Evolutionary conservation across 2,329 filamentous ascomycete genomes (phyloP).

Genomic region (Talaromyces sp.): DNA sequence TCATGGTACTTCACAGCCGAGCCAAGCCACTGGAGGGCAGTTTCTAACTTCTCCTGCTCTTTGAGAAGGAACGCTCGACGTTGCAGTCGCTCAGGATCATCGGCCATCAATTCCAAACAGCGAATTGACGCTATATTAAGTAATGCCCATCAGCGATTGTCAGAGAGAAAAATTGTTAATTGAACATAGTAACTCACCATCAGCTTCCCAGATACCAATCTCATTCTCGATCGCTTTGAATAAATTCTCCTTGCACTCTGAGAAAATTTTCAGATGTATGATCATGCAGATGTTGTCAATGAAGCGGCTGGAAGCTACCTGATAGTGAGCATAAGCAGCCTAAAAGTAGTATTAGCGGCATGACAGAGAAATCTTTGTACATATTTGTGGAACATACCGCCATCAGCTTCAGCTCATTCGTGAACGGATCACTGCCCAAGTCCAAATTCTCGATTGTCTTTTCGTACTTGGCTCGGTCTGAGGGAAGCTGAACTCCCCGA

Average conservation of each 20-base stretch:
- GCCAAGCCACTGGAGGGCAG: slow-evolving; percentile 33
- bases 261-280: slow-evolving; percentile 35
- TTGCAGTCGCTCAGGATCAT: slow-evolving; percentile 34
- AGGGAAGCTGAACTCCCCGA: not conserved
- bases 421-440: slow-evolving; percentile 34
- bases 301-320: slow-evolving; percentile 38
- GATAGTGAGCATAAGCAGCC: slow-evolving; percentile 38
- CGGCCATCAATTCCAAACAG: slow-evolving; percentile 37
- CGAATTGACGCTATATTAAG: slow-evolving; percentile 30
- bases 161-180: not conserved
- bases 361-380: not conserved
- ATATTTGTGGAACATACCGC: slow-evolving; percentile 31
- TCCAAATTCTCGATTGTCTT: slow-evolving; percentile 17
- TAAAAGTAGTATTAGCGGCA: slow-evolving; percentile 22
- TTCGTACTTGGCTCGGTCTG: slow-evolving; percentile 17
- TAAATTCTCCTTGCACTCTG: slow-evolving; percentile 33
- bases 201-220: slow-evolving; percentile 29
- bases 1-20: not conserved
- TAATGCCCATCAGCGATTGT: not conserved
- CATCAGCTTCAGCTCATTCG: slow-evolving; percentile 41
- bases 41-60: slow-evolving; percentile 33
- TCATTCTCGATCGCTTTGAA: slow-evolving; percentile 29
- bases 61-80: slow-evolving; percentile 30
- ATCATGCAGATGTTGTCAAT: slow-evolving; percentile 39
- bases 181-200: slow-evolving; percentile 25